These are phyloP conservation scores for Bisporella sp. DNA, from an alignment of 2,329 filamentous ascomycete species.

Conservation along the genomic window DNA sequence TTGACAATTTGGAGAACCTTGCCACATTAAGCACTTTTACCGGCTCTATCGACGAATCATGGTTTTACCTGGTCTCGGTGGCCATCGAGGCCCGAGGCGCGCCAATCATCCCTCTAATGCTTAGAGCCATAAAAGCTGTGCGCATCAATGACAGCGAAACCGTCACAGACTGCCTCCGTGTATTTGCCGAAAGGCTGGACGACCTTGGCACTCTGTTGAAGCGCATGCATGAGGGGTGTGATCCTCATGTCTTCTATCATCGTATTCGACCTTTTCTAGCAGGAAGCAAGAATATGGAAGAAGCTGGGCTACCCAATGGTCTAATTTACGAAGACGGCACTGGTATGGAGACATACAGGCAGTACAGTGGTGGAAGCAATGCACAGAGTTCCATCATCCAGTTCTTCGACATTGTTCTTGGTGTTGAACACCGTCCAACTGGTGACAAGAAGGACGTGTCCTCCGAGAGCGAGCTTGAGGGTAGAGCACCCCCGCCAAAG, in stretches of 20 bases:
- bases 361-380: slow-evolving; percentile 92
- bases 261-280: slow-evolving; percentile 94
- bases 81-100: slow-evolving; percentile 91
- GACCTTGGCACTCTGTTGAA: slow-evolving; percentile 73
- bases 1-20: slow-evolving; percentile 81
- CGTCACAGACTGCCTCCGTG: slow-evolving; percentile 70
- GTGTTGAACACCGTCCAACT: slow-evolving; percentile 84
- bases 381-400: slow-evolving; percentile 96
- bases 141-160: slow-evolving; percentile 60
- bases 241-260: slow-evolving; percentile 91
- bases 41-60: slow-evolving; percentile 91
- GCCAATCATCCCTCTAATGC: slow-evolving; percentile 80
- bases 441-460: slow-evolving; percentile 55
- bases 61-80: slow-evolving; percentile 95
- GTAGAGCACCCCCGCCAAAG: slow-evolving; percentile 43
- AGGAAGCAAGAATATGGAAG: slow-evolving; percentile 95
- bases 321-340: slow-evolving; percentile 81
- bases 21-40: slow-evolving; percentile 87
- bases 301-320: slow-evolving; percentile 82
- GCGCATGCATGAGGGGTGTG: slow-evolving; percentile 92
- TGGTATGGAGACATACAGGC: slow-evolving; percentile 59
- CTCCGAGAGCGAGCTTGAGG: slow-evolving; percentile 39
- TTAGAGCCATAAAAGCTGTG: slow-evolving; percentile 77
- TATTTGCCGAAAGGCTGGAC: slow-evolving; percentile 81
- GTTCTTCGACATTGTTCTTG: slow-evolving; percentile 90